Percentiles rank a stretch among this genome's conserved stretches.
These are phyloP conservation scores for Clavispora vitiphila DNA, from an alignment of 805 yeast species.

Conservation along the genomic window DNA sequence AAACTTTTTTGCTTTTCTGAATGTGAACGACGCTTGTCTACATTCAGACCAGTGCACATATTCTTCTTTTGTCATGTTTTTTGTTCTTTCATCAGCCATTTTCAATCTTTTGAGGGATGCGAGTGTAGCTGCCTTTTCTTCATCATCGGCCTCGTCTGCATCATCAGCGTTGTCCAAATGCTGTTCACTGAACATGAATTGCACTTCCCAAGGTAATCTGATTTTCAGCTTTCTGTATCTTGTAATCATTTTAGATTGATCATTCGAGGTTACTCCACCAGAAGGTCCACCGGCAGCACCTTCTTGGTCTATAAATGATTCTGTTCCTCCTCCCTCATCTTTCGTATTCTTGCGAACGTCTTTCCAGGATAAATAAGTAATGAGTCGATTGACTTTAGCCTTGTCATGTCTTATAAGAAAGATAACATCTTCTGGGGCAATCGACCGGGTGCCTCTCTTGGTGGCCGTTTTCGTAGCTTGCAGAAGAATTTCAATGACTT, in stretches of 20 bases:
- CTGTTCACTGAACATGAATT: conserved; percentile 89
- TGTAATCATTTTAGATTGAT: conserved; percentile 38
- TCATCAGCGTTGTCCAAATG: conserved; percentile 69
- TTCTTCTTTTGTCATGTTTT: conserved; percentile 91
- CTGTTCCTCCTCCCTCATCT: conserved; percentile 49
- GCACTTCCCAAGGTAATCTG: conserved; percentile 91
- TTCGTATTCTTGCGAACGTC: conserved; percentile 82
- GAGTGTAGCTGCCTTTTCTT: conserved; percentile 80
- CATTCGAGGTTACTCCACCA: conserved; percentile 26
- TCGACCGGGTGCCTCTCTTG: conserved; percentile 73
- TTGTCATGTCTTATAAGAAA: conserved; percentile 87
- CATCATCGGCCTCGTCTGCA: conserved; percentile 67
- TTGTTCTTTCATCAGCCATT: conserved; percentile 90
- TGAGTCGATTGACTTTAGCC: conserved; percentile 86
- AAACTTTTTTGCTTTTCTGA: conserved; percentile 88
- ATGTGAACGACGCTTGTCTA: conserved; percentile 94
- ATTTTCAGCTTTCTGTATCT: conserved; percentile 70
- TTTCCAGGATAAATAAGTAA: conserved; percentile 94
- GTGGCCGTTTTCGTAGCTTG: conserved; percentile 78
- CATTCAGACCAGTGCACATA: conserved; percentile 99
- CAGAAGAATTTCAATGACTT: conserved; percentile 78
- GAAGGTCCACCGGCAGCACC: conserved; percentile 39
- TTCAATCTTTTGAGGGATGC: conserved; percentile 87
- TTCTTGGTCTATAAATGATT: conserved; percentile 47
- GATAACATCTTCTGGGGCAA: conserved; percentile 89